Evolutionary conservation across 495 filamentous ascomycete species (phyloP).

Genomic region (Aspergillus egyptiacus): DNA sequence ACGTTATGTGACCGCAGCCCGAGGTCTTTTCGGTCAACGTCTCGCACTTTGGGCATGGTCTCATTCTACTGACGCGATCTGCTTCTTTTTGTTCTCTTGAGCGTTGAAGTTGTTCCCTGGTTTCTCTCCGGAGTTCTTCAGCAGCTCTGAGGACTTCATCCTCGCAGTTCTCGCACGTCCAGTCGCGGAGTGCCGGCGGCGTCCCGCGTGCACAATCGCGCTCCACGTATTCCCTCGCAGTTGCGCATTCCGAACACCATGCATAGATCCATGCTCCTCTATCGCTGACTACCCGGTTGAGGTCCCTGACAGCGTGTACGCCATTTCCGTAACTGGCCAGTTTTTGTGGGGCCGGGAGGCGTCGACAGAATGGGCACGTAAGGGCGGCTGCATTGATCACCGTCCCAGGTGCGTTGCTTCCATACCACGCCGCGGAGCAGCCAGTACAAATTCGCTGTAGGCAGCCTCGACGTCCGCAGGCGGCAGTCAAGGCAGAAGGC

Average conservation of each 20-base stretch:
- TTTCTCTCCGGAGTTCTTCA: not conserved
- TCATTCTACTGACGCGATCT: slow-evolving; percentile 2
- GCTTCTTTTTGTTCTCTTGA: not conserved
- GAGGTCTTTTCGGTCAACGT: slow-evolving; percentile 24
- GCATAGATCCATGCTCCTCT: slow-evolving; percentile 34
- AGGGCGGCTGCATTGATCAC: slow-evolving; percentile 40
- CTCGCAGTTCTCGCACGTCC: slow-evolving; percentile 24
- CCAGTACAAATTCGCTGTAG: slow-evolving; percentile 20
- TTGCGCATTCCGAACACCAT: slow-evolving; percentile 33
- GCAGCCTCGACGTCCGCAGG: slow-evolving; percentile 25
- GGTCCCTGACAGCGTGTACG: slow-evolving; percentile 17
- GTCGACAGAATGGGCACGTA: slow-evolving; percentile 39
- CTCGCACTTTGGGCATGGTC: slow-evolving; percentile 30
- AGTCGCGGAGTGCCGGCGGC: slow-evolving; percentile 22
- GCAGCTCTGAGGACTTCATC: too few species aligned
- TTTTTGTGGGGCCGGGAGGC: slow-evolving; percentile 25
- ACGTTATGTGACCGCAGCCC: slow-evolving; percentile 36
- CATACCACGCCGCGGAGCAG: slow-evolving; percentile 22
- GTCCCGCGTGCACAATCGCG: slow-evolving; percentile 29
- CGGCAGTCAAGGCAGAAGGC: slow-evolving; percentile 17
- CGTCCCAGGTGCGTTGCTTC: slow-evolving; percentile 21
- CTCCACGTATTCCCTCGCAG: slow-evolving; percentile 29
- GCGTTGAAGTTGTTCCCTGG: not conserved
- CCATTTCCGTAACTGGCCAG: slow-evolving; percentile 22
- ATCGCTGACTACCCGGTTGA: slow-evolving; percentile 26